These are phyloP conservation scores for Cyanodermella asteris DNA, from an alignment of 2,329 filamentous ascomycete species.

Conservation along the genomic window DNA sequence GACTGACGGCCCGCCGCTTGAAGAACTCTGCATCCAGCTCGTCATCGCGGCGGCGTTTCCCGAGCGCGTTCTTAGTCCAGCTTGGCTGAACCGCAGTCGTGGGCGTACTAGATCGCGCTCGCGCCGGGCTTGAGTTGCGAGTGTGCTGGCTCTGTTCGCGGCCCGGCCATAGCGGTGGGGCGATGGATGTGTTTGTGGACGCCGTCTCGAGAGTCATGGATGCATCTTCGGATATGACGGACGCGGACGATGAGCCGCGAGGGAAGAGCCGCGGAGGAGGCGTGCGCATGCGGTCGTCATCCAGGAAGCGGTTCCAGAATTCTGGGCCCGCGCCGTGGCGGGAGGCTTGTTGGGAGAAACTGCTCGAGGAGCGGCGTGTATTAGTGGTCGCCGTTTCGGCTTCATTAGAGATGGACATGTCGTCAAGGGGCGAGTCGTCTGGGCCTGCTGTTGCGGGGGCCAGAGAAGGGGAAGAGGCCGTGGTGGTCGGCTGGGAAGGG, in stretches of 20 bases:
- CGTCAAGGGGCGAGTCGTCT: slow-evolving; percentile 38
- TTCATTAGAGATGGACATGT: slow-evolving; percentile 38
- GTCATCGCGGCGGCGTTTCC: slow-evolving; percentile 68
- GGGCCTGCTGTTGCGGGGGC: slow-evolving; percentile 32
- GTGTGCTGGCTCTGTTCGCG: slow-evolving; percentile 13
- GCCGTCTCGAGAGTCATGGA: too few species aligned
- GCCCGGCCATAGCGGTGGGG: too few species aligned
- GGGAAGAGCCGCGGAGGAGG: slow-evolving; percentile 12
- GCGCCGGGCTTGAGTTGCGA: slow-evolving; percentile 14
- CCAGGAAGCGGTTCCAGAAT: slow-evolving; percentile 67
- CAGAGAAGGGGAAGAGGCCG: slow-evolving; percentile 47
- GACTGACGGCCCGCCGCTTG: slow-evolving; percentile 78
- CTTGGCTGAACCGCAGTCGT: slow-evolving; percentile 27
- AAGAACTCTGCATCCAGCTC: slow-evolving; percentile 75
- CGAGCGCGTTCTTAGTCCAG: too few species aligned
- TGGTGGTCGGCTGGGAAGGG: slow-evolving; percentile 28
- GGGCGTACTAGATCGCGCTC: slow-evolving; percentile 17
- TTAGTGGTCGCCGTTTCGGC: slow-evolving; percentile 11
- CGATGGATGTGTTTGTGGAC: too few species aligned
- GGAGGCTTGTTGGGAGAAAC: slow-evolving; percentile 53
- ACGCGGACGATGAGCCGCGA: slow-evolving; percentile 35
- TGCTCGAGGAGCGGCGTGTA: slow-evolving; percentile 30
- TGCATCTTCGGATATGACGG: too few species aligned
- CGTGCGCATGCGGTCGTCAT: slow-evolving; percentile 38
- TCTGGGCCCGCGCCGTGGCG: slow-evolving; percentile 49